Conservation (phyloP, 2,329 filamentous ascomycete species). For the Lojkania enalia region DNA sequence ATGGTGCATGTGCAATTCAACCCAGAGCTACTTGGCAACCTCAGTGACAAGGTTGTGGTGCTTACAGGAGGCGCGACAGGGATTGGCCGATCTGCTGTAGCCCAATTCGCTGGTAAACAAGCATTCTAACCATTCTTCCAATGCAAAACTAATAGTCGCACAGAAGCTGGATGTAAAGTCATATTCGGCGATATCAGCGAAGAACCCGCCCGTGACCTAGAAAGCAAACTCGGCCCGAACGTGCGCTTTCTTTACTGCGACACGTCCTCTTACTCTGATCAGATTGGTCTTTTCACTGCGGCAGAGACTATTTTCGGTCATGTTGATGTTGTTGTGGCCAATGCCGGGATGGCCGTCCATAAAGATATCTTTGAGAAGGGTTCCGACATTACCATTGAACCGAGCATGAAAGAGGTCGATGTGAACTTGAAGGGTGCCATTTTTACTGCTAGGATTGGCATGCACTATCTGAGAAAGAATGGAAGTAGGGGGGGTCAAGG, state of each 20-base stretch:
- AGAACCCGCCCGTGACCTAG: conserved; percentile 13
- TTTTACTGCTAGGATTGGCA: conserved; percentile 24
- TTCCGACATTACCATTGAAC: conserved; percentile 19
- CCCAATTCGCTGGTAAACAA: conserved; percentile 20
- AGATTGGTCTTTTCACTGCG: conserved; percentile 19
- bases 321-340: conserved; percentile 23
- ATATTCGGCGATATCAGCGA: conserved; percentile 26
- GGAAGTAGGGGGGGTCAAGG: conserved; percentile 6
- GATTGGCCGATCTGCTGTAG: conserved; percentile 23
- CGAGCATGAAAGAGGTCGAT: conserved; percentile 22
- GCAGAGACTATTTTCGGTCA: conserved; percentile 15
- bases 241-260: conserved; percentile 22
- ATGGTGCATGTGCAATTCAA: conserved; percentile 27
- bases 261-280: conserved; percentile 19
- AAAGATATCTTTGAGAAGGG: conserved; percentile 19
- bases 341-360: conserved; percentile 21
- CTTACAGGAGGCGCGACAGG: conserved; percentile 28
- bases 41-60: conserved; percentile 23
- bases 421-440: conserved; percentile 27
- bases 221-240: conserved; percentile 13
- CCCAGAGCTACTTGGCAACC: conserved; percentile 13
- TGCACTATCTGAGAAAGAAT: conserved; percentile 25
- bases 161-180: conserved; percentile 25
- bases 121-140: not conserved
- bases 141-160: conserved; percentile 2